These are phyloP conservation scores for Globisporangium megalacanthum DNA, from an alignment of 352 stramenopile species.

Conservation along the genomic window DNA sequence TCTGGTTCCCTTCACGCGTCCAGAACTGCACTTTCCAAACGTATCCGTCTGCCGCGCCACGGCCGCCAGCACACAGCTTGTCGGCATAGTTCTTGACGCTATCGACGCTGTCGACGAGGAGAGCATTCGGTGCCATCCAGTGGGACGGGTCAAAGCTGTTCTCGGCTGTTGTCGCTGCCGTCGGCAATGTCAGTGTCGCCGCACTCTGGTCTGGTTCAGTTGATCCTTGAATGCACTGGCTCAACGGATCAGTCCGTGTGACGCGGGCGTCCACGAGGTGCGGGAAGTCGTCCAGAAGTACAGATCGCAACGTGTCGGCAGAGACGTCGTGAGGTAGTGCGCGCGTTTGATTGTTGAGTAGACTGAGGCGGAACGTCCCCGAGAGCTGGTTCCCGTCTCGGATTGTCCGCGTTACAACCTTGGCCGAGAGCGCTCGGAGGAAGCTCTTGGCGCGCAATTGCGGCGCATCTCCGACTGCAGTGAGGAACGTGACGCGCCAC, in stretches of 20 bases:
- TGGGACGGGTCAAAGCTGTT: slow-evolving; percentile 38
- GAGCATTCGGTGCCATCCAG: slow-evolving; percentile 47
- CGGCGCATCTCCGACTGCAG: slow-evolving; percentile 75
- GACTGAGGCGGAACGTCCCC: slow-evolving; percentile 80
- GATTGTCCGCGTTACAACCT: slow-evolving; percentile 65
- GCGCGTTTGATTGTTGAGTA: slow-evolving; percentile 52
- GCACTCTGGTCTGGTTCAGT: slow-evolving; percentile 50
- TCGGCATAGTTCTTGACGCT: slow-evolving; percentile 48
- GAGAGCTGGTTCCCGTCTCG: slow-evolving; percentile 83
- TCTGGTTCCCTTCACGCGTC: slow-evolving; percentile 78
- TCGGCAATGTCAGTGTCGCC: slow-evolving; percentile 3
- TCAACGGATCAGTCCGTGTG: slow-evolving; percentile 53
- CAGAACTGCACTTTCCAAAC: slow-evolving; percentile 92
- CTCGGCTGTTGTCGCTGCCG: slow-evolving; percentile 15
- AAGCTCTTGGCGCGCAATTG: slow-evolving; percentile 65
- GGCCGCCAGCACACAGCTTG: slow-evolving; percentile 81
- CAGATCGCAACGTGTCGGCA: slow-evolving; percentile 44
- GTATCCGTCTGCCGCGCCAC: slow-evolving; percentile 68
- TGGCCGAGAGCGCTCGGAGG: slow-evolving; percentile 70
- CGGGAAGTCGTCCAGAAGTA: slow-evolving; percentile 39
- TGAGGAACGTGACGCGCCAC: slow-evolving; percentile 91
- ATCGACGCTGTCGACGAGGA: slow-evolving; percentile 28
- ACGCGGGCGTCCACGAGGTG: slow-evolving; percentile 67
- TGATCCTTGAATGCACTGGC: slow-evolving; percentile 50
- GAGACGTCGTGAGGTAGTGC: slow-evolving; percentile 65